Conservation (phyloP, 495 filamentous ascomycete genomes). For the Aspergillus carlsbadensis region DNA sequence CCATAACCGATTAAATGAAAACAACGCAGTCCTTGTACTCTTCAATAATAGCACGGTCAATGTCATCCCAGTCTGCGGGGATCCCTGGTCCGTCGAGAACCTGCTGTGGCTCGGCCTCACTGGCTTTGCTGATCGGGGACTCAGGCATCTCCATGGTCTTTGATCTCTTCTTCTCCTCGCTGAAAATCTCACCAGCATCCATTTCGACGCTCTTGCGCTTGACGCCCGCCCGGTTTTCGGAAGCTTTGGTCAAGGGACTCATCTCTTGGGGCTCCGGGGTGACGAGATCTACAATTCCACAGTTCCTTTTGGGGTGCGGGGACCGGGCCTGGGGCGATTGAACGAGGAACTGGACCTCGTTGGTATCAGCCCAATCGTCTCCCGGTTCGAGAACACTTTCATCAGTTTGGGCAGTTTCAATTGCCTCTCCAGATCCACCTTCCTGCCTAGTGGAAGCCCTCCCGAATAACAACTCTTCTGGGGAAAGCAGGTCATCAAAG, state of each 20-base stretch:
- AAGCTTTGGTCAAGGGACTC: background rate
- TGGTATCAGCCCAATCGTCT: background rate
- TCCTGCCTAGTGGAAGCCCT: background rate
- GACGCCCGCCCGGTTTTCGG: background rate
- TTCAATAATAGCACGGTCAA: constrained; percentile 33
- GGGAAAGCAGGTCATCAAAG: constrained; percentile 44
- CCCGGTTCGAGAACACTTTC: background rate
- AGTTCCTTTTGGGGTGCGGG: background rate
- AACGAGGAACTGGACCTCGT: background rate
- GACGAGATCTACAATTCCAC: background rate
- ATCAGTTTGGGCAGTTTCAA: background rate
- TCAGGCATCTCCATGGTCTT: background rate
- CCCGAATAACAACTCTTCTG: constrained; percentile 29
- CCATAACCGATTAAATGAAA: constrained; percentile 24
- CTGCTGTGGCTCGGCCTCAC: background rate
- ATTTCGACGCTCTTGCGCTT: constrained; percentile 2
- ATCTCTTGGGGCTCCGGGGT: constrained; percentile 6
- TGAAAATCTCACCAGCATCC: background rate
- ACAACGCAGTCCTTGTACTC: constrained; percentile 43
- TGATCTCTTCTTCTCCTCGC: background rate
- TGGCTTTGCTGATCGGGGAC: background rate
- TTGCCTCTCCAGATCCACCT: background rate
- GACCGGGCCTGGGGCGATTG: background rate
- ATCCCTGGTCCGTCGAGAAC: background rate
- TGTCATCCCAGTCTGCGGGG: constrained; percentile 31